Base-by-base conservation (phyloP, 768 basidiomycete genomes). In the Leccinum longicurvipes region DNA sequence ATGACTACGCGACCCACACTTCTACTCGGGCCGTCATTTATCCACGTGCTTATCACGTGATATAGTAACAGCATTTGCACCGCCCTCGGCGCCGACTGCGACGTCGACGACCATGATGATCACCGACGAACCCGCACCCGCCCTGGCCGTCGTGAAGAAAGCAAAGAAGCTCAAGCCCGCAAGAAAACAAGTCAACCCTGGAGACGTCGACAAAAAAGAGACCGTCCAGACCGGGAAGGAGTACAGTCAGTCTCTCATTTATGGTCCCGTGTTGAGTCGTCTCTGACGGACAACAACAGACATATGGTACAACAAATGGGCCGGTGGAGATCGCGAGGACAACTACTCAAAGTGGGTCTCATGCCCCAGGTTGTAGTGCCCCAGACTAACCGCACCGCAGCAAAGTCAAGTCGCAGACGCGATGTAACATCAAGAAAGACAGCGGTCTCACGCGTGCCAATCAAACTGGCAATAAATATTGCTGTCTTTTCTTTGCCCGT, bases 271-370 rank as follows among this genome's bases (percentile, higher is more conserved):
- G 34, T 52, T 21, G 46, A 45, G 29, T 15, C 9, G 50, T 46
- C 8, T 34, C 59, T 67, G 31, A 63, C 46, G 23, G 17, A 5
- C 28, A 49, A 62, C 51, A 31, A 60, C 57, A 90, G 91, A 99
- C 73, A 90, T 96, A 50, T 99, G 97, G 96, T 98, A 96, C 71
- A 94, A 98, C 74, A 96, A 97, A 75, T 98, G 96, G 96, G 97
- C 97, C n/a, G 97, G 97, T 52, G 97, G 96, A 54, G 97, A 99
- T 70, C 84, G 93, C 28, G 97, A 98, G 71, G 96, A 99, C 69
- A 89, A 84, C 55, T 93, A 98, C 69, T 95, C 94, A 32, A 96
- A 93, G 94, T 93, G 61, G 55, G 87, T 77, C 14, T 31, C 8
- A 0, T 24, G 3, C 3, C 21, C n/a, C 27, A 6, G 12, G 51